Percentiles rank a stretch among this genome's conserved stretches.
Evolutionary conservation across 108 stramenopile species (phyloP).

Genomic region (Discostella stelligeroides): DNA sequence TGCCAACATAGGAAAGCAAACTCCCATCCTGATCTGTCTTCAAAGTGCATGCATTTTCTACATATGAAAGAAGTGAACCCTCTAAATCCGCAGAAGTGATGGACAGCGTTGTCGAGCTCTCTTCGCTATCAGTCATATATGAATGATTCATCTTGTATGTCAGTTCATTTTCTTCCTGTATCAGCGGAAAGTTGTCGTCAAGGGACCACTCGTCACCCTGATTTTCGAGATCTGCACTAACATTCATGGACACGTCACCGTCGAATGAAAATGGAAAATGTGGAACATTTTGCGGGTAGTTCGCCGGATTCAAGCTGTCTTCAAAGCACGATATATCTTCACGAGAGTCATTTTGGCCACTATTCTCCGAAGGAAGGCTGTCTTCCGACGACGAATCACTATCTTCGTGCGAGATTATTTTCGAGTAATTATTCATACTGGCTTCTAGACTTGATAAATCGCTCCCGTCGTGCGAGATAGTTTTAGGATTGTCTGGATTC

Average conservation of each 20-base stretch:
- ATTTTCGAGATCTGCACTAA: background rate
- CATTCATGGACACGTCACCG: background rate
- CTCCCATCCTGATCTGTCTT: background rate
- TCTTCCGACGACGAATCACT: conserved; percentile 1
- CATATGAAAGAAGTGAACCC: background rate
- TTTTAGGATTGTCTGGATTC: too few species aligned
- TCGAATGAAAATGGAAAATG: too few species aligned
- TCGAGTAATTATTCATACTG: background rate
- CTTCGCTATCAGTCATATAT: conserved; percentile 18
- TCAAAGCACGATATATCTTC: too few species aligned
- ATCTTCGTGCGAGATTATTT: conserved; percentile 1
- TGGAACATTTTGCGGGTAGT: too few species aligned
- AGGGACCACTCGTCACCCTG: conserved; percentile 32
- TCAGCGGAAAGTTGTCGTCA: conserved; percentile 21
- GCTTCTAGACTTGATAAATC: too few species aligned
- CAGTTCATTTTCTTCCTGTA: conserved; percentile 2
- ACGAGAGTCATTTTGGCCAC: background rate
- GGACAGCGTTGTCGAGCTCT: background rate
- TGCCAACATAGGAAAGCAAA: background rate
- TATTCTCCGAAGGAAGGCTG: background rate
- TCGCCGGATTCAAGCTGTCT: too few species aligned
- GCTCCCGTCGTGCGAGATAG: too few species aligned
- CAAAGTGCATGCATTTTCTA: background rate
- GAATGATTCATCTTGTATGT: conserved; percentile 1
- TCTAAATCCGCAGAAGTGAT: background rate